Conservation (phyloP, 1,284 basidiomycete species). For the Cryptococcus wingfieldii region DNA sequence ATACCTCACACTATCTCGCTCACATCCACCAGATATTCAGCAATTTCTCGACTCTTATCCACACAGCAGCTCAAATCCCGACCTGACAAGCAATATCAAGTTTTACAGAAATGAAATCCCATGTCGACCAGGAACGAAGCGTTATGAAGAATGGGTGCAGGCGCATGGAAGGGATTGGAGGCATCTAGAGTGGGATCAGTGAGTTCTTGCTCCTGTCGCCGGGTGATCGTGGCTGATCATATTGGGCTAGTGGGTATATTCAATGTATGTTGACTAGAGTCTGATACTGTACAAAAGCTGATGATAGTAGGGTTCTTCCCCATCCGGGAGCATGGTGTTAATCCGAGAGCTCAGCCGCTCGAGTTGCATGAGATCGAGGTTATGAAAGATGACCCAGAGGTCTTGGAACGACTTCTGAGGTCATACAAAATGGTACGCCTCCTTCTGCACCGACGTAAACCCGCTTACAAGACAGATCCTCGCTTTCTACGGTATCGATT, state of each 20-base stretch:
- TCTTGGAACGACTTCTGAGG: slow-evolving; percentile 55
- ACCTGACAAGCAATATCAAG: slow-evolving; percentile 54
- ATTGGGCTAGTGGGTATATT: slow-evolving; percentile 20
- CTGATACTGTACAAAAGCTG: neutral
- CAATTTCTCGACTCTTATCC: slow-evolving; percentile 62
- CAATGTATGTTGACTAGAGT: slow-evolving; percentile 24
- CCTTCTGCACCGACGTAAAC: neutral
- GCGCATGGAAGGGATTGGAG: slow-evolving; percentile 59
- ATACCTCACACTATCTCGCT: neutral
- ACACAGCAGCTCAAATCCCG: slow-evolving; percentile 48
- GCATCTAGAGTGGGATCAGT: slow-evolving; percentile 63
- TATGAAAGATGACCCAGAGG: slow-evolving; percentile 57
- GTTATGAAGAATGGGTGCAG: slow-evolving; percentile 62
- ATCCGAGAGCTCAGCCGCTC: slow-evolving; percentile 62
- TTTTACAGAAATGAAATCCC: slow-evolving; percentile 61
- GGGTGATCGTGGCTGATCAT: slow-evolving; percentile 2
- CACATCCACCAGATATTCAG: slow-evolving; percentile 20
- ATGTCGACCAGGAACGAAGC: slow-evolving; percentile 60
- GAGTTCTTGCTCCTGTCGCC: slow-evolving; percentile 1
- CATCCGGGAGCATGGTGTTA: slow-evolving; percentile 52
- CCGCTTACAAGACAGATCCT: slow-evolving; percentile 22
- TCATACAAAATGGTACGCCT: slow-evolving; percentile 55
- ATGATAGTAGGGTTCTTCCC: slow-evolving; percentile 29
- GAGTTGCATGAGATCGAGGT: slow-evolving; percentile 60
- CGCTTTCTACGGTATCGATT: slow-evolving; percentile 32